These are phyloP conservation scores for Microcyclospora pomicola DNA, from an alignment of 2,329 filamentous ascomycete species.

Conservation along the genomic window DNA sequence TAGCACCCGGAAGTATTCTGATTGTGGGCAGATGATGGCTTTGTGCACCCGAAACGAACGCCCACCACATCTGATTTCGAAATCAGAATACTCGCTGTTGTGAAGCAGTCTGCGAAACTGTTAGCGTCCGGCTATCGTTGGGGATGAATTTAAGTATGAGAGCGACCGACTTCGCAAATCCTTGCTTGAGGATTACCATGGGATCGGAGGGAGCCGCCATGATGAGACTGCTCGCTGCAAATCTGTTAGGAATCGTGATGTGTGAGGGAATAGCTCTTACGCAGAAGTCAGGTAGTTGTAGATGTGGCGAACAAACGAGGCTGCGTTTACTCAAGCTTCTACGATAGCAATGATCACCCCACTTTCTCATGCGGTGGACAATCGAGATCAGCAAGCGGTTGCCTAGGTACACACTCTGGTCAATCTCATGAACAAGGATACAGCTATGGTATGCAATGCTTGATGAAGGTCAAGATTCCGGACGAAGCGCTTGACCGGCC, in stretches of 20 bases:
- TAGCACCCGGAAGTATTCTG: conserved; percentile 8
- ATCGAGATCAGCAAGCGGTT: no score
- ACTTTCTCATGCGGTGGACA: no score
- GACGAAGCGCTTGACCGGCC: conserved; percentile 5
- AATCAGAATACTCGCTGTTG: conserved; percentile 4
- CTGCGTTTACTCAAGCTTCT: no score
- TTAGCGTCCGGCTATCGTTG: neutral
- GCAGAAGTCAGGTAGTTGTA: no score
- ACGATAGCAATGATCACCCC: no score
- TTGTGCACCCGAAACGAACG: conserved; percentile 11
- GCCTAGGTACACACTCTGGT: neutral
- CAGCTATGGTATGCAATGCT: no score
- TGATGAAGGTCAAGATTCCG: neutral
- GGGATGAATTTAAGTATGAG: neutral
- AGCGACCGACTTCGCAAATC: neutral
- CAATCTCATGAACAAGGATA: no score
- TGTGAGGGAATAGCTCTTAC: no score
- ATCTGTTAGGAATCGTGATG: no score
- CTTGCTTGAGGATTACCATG: neutral
- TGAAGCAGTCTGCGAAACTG: neutral
- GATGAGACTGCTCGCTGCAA: no score
- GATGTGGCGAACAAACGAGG: no score
- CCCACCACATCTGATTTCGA: conserved; percentile 10
- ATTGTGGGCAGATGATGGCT: conserved; percentile 10
- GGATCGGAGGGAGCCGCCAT: no score